phyloP scores from a whole-genome alignment of 2,329 filamentous ascomycete genomes.

The Lachnellula suecica region DNA sequence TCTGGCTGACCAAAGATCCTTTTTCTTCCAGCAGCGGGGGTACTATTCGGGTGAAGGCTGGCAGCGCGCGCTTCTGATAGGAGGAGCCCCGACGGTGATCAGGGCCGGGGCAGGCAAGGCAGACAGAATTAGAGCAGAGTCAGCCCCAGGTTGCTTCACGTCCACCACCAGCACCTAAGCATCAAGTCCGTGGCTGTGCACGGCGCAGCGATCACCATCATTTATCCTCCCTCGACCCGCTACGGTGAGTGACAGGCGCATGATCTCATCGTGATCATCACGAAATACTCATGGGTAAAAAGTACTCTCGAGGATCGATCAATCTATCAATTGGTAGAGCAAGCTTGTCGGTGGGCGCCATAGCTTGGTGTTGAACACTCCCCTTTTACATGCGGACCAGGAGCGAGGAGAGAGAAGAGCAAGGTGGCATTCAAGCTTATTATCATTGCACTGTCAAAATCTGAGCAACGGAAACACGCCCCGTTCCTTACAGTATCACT shows the following conservation, averaged over 20 bases:
- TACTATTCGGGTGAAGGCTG: neutral
- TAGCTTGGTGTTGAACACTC: too few species aligned
- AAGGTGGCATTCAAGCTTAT: neutral
- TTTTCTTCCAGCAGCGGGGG: neutral
- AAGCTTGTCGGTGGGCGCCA: too few species aligned
- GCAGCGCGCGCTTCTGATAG: neutral
- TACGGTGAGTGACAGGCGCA: neutral
- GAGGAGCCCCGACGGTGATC: neutral
- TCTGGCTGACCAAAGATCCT: conserved; percentile 2
- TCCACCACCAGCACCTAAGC: neutral
- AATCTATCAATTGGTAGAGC: neutral
- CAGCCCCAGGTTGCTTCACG: neutral
- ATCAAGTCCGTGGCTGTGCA: neutral
- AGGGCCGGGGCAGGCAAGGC: neutral
- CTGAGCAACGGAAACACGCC: too few species aligned
- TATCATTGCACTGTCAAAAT: neutral
- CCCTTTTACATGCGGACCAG: too few species aligned
- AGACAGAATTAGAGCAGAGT: neutral
- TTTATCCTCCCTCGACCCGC: neutral
- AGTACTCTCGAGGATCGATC: neutral
- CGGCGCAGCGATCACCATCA: neutral
- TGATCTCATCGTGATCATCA: neutral
- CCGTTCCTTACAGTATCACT: neutral
- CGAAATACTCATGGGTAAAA: neutral
- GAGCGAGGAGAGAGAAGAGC: neutral